Base-by-base conservation (phyloP, 2,329 filamentous ascomycete species). In the Claviceps africana region DNA sequence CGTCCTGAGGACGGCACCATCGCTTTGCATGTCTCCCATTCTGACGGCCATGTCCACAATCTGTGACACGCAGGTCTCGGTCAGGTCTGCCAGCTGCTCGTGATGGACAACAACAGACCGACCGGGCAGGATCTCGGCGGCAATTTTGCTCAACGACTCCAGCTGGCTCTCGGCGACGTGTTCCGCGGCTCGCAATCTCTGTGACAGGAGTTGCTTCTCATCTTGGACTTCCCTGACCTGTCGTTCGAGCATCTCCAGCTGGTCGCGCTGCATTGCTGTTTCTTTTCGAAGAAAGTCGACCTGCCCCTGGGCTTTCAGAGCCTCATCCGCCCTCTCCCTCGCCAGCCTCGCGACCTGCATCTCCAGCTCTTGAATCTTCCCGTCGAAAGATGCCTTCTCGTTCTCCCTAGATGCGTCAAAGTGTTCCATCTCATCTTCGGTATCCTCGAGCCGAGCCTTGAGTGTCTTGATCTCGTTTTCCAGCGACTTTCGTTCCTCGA, bases 341-440 rank as follows among this genome's bases (percentile, higher is more conserved):
- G 70, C 73, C 17, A 84, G 65, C 48, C 75, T 77, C 52, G 87
- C 80, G 17, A 95, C 69, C 59, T 95, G 86, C 17, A 78, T 72
- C 60, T 89, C 79, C 1, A 95, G 74, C 9, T 75, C 72, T 46
- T 80, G 80, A 33, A 89, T 72, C 53, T 76, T 82, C 47, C 85
- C 79, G 56, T 91, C 84, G 45, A 83, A 76, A 2, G 78, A 77
- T 4, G 79, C 80, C 61, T 83, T 86, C 61, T 93, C 86, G 58
- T 94, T 84, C 58, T 96, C 88, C 44, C 87, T 79, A 42, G 86
- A 89, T 60, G 88, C 88, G 43, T 88, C 77, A 51, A 91, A 79
- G 54, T 88, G 79, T 60, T 96, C 90, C 50, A 97, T 79, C 62
- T 95, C 90, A 61, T 96, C 90, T 67, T 98, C 93, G 6, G 86